Percentiles rank a stretch among this genome's conserved stretches.
Conservation (phyloP, 495 filamentous ascomycete genomes). For the Clohesyomyces aquaticus region DNA sequence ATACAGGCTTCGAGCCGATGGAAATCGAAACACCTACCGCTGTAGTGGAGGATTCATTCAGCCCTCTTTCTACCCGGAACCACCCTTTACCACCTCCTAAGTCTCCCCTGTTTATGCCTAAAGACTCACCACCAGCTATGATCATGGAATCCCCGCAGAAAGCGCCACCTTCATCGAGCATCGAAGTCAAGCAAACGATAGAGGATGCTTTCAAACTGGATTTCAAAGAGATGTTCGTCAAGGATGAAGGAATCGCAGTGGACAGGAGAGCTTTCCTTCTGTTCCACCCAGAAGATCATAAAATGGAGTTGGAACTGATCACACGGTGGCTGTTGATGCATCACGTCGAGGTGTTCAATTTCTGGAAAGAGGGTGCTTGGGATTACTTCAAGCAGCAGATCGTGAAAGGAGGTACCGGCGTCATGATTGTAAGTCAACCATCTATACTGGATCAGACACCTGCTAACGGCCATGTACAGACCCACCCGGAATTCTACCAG, state of each 20-base stretch:
- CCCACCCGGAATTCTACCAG: slow-evolving; percentile 17
- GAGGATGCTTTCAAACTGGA: slow-evolving; percentile 20
- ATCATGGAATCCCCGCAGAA: neutral
- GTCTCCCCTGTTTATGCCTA: neutral
- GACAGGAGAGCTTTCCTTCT: slow-evolving; percentile 35
- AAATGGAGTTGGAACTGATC: slow-evolving; percentile 32
- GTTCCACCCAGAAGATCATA: slow-evolving; percentile 31
- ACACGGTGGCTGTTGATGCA: slow-evolving; percentile 26
- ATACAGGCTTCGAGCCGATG: neutral
- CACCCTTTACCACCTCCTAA: too few relatives aligned
- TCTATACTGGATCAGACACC: neutral
- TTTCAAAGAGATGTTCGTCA: slow-evolving; percentile 16
- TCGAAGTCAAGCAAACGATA: slow-evolving; percentile 16
- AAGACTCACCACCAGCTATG: neutral
- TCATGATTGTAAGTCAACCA: slow-evolving; percentile 29
- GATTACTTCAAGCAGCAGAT: slow-evolving; percentile 26
- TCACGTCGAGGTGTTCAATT: slow-evolving; percentile 28
- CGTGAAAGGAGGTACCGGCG: slow-evolving; percentile 20
- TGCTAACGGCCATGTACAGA: neutral
- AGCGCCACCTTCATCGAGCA: neutral
- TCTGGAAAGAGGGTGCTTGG: slow-evolving; percentile 33
- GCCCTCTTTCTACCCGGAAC: too few relatives aligned
- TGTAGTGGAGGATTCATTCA: too few relatives aligned
- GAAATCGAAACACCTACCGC: too few relatives aligned
- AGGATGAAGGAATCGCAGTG: neutral